phyloP scores from a whole-genome alignment of 2,329 filamentous ascomycete species.

The Microdochium nivale region DNA sequence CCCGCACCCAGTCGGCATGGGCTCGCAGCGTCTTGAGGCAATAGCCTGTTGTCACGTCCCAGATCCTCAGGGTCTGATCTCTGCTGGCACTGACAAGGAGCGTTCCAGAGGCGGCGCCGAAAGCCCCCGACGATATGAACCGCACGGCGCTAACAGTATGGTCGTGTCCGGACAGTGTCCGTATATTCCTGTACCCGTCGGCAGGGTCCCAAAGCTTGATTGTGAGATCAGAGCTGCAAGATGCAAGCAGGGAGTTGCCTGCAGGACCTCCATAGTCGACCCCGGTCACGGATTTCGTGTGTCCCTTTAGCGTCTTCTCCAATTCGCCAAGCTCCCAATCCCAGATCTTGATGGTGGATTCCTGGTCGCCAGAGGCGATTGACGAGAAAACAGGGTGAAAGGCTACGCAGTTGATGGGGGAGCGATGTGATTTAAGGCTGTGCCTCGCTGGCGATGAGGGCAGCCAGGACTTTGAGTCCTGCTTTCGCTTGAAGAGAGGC shows the following conservation, averaged over 20 bases:
- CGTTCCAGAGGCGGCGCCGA: conserved; percentile 72
- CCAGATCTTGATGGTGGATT: conserved; percentile 94
- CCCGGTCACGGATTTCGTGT: conserved; percentile 81
- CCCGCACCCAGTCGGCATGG: conserved; percentile 85
- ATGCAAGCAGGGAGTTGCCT: conserved; percentile 70
- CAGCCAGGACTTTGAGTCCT: conserved; percentile 80
- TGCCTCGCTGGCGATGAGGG: conserved; percentile 76
- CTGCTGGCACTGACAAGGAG: conserved; percentile 78
- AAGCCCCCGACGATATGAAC: conserved; percentile 77
- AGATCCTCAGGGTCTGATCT: conserved; percentile 78
- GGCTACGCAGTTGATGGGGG: conserved; percentile 76
- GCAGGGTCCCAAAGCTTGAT: conserved; percentile 93
- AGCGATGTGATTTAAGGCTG: conserved; percentile 73
- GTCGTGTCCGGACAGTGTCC: conserved; percentile 83
- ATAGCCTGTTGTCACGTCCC: conserved; percentile 90
- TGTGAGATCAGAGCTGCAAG: conserved; percentile 80
- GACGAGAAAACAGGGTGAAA: conserved; percentile 91
- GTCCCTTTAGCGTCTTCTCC: conserved; percentile 83
- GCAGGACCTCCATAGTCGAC: conserved; percentile 84
- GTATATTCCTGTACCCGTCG: conserved; percentile 91
- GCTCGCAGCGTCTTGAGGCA: conserved; percentile 85
- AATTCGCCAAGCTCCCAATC: conserved; percentile 92
- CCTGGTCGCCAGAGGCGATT: conserved; percentile 82
- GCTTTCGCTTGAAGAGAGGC: conserved; percentile 69
- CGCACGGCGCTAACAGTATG: conserved; percentile 84